Evolutionary conservation across 495 filamentous ascomycete species (phyloP).

Genomic region (Penicillium paradoxum): DNA sequence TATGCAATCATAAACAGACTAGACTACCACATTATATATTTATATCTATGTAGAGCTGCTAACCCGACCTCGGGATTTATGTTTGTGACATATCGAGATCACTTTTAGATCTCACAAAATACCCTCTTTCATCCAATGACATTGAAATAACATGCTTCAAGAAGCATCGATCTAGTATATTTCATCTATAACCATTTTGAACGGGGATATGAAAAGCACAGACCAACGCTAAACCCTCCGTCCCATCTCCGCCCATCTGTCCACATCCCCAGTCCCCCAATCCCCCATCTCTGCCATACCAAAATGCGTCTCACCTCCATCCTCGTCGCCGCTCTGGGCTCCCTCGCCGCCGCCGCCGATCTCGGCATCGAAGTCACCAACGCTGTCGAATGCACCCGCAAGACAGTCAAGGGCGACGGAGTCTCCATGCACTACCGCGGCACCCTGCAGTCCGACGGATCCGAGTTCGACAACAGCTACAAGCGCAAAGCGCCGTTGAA

Average conservation of each 20-base stretch:
- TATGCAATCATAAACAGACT: too few relatives aligned
- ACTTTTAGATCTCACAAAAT: too few relatives aligned
- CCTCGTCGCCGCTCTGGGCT: conserved; percentile 52
- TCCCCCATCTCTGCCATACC: not conserved
- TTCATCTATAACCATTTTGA: too few relatives aligned
- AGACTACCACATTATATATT: too few relatives aligned
- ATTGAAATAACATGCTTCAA: too few relatives aligned
- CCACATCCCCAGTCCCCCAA: conserved; percentile 1
- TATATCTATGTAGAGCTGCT: too few relatives aligned
- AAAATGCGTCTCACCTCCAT: conserved; percentile 36
- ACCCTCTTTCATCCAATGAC: too few relatives aligned
- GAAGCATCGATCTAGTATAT: too few relatives aligned
- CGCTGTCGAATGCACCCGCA: conserved; percentile 65
- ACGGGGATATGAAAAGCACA: conserved; percentile 1
- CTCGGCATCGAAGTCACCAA: conserved; percentile 74
- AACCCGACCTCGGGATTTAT: too few relatives aligned
- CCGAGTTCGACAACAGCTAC: conserved; percentile 60
- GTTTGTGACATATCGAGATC: too few relatives aligned
- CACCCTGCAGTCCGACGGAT: conserved; percentile 53
- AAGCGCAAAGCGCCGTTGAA: conserved; percentile 67
- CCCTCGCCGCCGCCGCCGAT: conserved; percentile 42
- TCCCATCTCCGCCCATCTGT: conserved; percentile 5
- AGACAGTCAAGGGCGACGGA: conserved; percentile 68
- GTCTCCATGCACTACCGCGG: conserved; percentile 86
- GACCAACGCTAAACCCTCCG: conserved; percentile 6